Evolutionary conservation across 1,284 basidiomycete species (phyloP).

Genomic region (Puccinia triticina): DNA sequence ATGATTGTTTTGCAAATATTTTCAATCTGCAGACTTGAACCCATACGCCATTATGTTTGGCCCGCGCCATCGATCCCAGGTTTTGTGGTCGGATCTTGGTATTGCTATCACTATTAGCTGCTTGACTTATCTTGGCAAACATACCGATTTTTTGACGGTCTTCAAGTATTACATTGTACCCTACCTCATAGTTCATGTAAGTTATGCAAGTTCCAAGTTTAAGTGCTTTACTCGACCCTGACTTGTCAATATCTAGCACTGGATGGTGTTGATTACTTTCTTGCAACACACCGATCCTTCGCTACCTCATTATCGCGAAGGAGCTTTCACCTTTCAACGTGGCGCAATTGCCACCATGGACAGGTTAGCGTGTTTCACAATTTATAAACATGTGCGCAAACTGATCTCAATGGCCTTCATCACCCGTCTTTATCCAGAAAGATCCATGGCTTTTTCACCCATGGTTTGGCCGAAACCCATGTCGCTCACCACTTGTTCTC

Average conservation of each 20-base stretch:
- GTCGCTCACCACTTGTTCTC: conserved; percentile 85
- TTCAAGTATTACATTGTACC: conserved; percentile 81
- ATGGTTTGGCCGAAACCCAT: conserved; percentile 91
- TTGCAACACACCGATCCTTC: conserved; percentile 96
- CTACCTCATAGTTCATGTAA: conserved; percentile 79
- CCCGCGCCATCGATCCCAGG: conserved; percentile 70
- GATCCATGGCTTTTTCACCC: conserved; percentile 66
- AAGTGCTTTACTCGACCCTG: neutral
- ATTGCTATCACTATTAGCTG: conserved; percentile 72
- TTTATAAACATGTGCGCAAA: conserved; percentile 68
- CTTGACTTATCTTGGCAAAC: conserved; percentile 63
- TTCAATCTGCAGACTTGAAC: conserved; percentile 71
- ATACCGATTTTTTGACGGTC: conserved; percentile 68
- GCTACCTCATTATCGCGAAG: conserved; percentile 88
- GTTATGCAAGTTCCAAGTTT: conserved; percentile 52
- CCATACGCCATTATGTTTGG: conserved; percentile 83
- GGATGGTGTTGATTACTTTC: conserved; percentile 52
- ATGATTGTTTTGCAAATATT: neutral
- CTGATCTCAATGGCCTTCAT: conserved; percentile 66
- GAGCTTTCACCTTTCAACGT: conserved; percentile 90
- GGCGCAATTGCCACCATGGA: conserved; percentile 93
- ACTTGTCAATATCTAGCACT: conserved; percentile 25
- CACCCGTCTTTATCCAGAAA: conserved; percentile 1
- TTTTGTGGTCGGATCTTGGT: conserved; percentile 84
- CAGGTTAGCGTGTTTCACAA: conserved; percentile 51